phyloP scores from a whole-genome alignment of 768 basidiomycete genomes.

The Trametes punicea region DNA sequence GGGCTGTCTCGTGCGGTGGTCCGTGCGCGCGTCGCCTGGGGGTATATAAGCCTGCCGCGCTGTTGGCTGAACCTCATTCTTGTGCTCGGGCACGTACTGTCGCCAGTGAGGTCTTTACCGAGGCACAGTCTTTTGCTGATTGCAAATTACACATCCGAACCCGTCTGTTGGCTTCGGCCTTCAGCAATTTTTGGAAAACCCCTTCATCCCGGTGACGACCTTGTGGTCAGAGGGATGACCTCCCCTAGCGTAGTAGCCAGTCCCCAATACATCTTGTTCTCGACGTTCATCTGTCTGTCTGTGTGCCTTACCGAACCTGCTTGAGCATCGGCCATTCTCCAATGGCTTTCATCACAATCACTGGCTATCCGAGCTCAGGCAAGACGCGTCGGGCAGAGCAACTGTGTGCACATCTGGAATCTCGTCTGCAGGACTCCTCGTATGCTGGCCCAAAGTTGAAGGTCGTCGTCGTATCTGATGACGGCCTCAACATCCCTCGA shows the following conservation, averaged over 20 bases:
- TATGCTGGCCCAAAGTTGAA: constrained; percentile 53
- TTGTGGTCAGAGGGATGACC: constrained; percentile 16
- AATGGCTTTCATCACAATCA: constrained; percentile 83
- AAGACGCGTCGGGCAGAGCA: constrained; percentile 74
- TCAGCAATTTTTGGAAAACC: constrained; percentile 86
- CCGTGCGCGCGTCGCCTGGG: constrained; percentile 41
- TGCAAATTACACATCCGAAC: constrained; percentile 98
- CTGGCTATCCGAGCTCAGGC: constrained; percentile 85
- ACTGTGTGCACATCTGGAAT: constrained; percentile 55
- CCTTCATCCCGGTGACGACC: constrained; percentile 17
- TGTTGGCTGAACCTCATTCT: constrained; percentile 43
- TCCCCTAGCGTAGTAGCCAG: neutral
- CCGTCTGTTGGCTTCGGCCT: constrained; percentile 85
- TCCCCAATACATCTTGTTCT: constrained; percentile 9
- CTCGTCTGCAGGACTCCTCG: constrained; percentile 42
- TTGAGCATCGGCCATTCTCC: constrained; percentile 44
- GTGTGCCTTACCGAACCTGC: neutral
- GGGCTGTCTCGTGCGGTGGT: constrained; percentile 33
- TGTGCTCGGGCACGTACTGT: constrained; percentile 96
- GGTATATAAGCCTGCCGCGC: constrained; percentile 40
- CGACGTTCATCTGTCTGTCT: neutral
- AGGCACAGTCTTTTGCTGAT: constrained; percentile 95
- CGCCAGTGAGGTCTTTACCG: constrained; percentile 95
- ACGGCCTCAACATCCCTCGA: constrained; percentile 59
- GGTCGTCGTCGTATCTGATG: constrained; percentile 66